A percentile compares a stretch with the other conserved stretches of the same genome.
phyloP scores from a whole-genome alignment of 1,284 basidiomycete genomes.

The Abortiporus biennis region DNA sequence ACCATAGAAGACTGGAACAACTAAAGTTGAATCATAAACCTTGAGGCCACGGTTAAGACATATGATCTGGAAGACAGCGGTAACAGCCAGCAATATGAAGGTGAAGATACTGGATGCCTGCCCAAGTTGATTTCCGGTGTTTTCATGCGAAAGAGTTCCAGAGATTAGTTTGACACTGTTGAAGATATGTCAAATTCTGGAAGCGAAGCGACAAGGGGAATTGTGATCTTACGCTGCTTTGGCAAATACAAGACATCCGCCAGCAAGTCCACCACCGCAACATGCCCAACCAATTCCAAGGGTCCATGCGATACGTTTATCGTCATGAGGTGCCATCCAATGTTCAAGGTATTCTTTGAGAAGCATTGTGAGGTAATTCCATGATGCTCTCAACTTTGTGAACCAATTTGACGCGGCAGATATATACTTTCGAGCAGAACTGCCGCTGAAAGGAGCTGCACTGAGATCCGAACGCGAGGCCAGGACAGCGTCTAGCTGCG shows the following conservation, averaged over 20 bases:
- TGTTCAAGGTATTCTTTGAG: constrained; percentile 61
- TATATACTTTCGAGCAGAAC: constrained; percentile 25
- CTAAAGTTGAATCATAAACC: constrained; percentile 72
- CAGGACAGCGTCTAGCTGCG: constrained; percentile 65
- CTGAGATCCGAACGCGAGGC: constrained; percentile 57
- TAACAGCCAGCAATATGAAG: constrained; percentile 70
- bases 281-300: constrained; percentile 91
- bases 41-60: constrained; percentile 84
- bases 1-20: constrained; percentile 71
- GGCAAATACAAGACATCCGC: constrained; percentile 86
- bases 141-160: constrained; percentile 67
- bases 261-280: constrained; percentile 83
- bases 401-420: constrained; percentile 23
- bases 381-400: constrained; percentile 17
- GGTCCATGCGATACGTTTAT: constrained; percentile 81
- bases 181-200: constrained; percentile 7
- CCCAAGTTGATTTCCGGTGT: constrained; percentile 81
- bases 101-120: constrained; percentile 80
- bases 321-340: constrained; percentile 75
- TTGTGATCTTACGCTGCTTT: constrained; percentile 66
- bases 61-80: constrained; percentile 85
- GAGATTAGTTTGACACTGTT: constrained; percentile 71
- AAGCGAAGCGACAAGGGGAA: not conserved
- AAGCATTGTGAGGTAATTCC: constrained; percentile 43
- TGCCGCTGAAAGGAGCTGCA: constrained; percentile 45